Conservation (phyloP, 768 basidiomycete genomes). For the Russula dissimulans region DNA sequence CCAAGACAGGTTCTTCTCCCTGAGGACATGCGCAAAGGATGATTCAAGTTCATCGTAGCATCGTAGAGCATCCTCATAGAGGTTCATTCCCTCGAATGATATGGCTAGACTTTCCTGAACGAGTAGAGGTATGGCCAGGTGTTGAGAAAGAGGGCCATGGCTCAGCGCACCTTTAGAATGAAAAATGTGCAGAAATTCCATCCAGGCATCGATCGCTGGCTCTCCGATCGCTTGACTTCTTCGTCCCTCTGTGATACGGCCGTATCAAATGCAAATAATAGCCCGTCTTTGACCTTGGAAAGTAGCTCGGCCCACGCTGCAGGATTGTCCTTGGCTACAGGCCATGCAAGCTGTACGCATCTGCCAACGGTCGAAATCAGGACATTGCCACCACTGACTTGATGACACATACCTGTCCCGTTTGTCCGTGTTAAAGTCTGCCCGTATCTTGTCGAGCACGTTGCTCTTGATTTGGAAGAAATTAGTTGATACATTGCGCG, state of each 20-base stretch:
- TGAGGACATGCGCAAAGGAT: constrained; percentile 63
- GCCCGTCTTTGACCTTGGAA: constrained; percentile 81
- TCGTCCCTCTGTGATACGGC: constrained; percentile 77
- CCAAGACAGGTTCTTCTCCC: constrained; percentile 84
- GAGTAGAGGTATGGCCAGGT: background rate
- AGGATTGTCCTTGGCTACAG: constrained; percentile 61
- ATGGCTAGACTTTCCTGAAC: constrained; percentile 84
- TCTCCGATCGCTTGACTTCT: constrained; percentile 82
- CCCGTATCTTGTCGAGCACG: constrained; percentile 81
- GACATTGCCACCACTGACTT: constrained; percentile 7
- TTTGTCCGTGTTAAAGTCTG: constrained; percentile 87
- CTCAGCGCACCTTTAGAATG: constrained; percentile 69
- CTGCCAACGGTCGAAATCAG: constrained; percentile 30
- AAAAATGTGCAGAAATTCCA: constrained; percentile 99
- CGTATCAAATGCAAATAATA: constrained; percentile 76
- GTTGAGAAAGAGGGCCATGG: background rate
- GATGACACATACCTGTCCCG: constrained; percentile 55
- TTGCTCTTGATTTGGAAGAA: constrained; percentile 80
- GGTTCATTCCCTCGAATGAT: constrained; percentile 84
- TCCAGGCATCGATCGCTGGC: constrained; percentile 85
- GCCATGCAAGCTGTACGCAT: constrained; percentile 77
- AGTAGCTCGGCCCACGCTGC: constrained; percentile 81
- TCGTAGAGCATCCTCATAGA: constrained; percentile 81
- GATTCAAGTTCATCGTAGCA: constrained; percentile 90
- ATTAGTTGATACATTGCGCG: constrained; percentile 46